These are phyloP conservation scores for Xylaria sp. DNA, from an alignment of 2,329 filamentous ascomycete species.

Conservation along the genomic window DNA sequence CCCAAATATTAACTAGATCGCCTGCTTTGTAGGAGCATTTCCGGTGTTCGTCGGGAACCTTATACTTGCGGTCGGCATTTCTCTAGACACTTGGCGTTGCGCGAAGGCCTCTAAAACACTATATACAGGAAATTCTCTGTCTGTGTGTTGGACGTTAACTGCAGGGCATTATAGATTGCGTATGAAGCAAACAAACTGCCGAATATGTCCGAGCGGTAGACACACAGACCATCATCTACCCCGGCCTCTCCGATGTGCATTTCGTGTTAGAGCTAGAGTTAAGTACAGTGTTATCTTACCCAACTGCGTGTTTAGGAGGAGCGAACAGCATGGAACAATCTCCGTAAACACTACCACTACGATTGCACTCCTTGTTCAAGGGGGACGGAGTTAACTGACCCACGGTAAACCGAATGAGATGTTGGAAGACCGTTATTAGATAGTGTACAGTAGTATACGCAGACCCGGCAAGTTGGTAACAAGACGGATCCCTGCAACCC, in stretches of 20 bases:
- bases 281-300: no score
- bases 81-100: no score
- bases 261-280: background rate
- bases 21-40: background rate
- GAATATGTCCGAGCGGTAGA: background rate
- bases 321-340: background rate
- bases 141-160: no score
- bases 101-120: no score
- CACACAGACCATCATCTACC: background rate
- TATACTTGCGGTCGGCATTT: no score
- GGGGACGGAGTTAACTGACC: background rate
- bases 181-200: background rate
- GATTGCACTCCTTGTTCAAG: background rate
- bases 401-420: background rate
- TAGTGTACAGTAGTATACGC: background rate
- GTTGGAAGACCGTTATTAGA: background rate
- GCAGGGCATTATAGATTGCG: no score
- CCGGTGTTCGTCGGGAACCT: background rate
- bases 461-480: slow-evolving; percentile 23
- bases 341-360: background rate
- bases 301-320: background rate
- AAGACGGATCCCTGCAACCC: background rate
- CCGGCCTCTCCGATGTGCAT: background rate
- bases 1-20: background rate
- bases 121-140: no score